A percentile compares a stretch with the other conserved stretches of the same genome.
Conservation (phyloP, 495 filamentous ascomycete genomes). For the Xylaria cubensis region DNA sequence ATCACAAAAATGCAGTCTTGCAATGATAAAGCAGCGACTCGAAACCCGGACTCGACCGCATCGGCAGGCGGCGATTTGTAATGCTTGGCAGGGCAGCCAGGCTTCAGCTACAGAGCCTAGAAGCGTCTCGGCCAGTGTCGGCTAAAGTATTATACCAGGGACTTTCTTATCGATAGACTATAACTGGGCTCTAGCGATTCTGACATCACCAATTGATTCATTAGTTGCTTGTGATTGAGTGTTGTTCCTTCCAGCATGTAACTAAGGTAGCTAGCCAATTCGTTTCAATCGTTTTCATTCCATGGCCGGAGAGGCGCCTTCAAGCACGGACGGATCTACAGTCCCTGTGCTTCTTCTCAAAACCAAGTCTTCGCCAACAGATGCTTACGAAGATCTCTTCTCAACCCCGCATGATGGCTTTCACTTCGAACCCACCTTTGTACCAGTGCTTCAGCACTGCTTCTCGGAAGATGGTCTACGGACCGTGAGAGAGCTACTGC, state of each 20-base stretch:
- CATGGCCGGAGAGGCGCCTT: conserved; percentile 15
- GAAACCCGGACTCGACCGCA: conserved; percentile 34
- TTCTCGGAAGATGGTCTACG: conserved; percentile 53
- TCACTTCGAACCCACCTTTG: conserved; percentile 69
- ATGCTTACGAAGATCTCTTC: conserved; percentile 83
- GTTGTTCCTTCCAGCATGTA: neutral
- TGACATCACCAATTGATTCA: conserved; percentile 15
- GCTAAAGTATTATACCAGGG: neutral
- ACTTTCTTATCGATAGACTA: conserved; percentile 45
- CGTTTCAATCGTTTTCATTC: neutral
- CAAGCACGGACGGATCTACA: conserved; percentile 30
- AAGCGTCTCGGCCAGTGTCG: conserved; percentile 1
- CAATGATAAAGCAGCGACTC: conserved; percentile 26
- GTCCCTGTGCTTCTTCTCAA: conserved; percentile 83
- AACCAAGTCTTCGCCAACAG: conserved; percentile 77
- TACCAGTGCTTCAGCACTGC: conserved; percentile 83
- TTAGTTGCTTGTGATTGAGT: conserved; percentile 4
- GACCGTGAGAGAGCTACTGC: conserved; percentile 45
- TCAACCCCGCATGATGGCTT: conserved; percentile 46
- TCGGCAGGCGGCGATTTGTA: conserved; percentile 37
- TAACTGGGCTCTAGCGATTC: neutral
- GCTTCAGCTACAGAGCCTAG: neutral
- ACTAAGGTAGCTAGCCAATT: neutral
- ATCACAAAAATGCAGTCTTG: conserved; percentile 18
- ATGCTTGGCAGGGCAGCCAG: conserved; percentile 33